These are phyloP conservation scores for Haematococcus sp. DNA, from an alignment of 139 green algal species.

Conservation along the genomic window DNA sequence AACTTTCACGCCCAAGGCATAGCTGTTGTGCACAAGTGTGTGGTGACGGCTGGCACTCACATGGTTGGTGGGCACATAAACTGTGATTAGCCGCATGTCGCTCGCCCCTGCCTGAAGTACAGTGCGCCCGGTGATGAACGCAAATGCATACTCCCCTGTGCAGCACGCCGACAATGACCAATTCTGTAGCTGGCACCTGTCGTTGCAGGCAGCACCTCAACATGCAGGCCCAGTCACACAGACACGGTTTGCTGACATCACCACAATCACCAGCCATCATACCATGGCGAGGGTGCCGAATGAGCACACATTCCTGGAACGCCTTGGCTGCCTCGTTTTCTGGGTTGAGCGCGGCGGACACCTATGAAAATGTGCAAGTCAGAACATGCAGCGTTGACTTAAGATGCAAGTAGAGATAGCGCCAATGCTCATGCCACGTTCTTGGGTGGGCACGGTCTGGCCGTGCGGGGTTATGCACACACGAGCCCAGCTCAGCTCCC, in stretches of 20 bases:
- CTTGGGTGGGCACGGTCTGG: neutral
- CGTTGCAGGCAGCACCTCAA: no score
- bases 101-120: conserved; percentile 58
- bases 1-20: no score
- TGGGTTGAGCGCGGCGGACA: conserved; percentile 72
- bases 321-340: conserved; percentile 72
- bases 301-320: conserved; percentile 90
- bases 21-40: no score
- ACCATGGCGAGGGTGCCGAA: conserved; percentile 73
- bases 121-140: conserved; percentile 89
- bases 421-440: neutral
- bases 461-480: neutral
- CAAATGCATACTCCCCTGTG: conserved; percentile 85
- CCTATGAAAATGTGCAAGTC: conserved; percentile 22
- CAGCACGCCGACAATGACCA: no score
- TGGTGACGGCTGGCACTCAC: no score
- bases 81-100: conserved; percentile 65
- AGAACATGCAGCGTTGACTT: neutral
- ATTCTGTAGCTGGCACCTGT: no score
- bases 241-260: no score
- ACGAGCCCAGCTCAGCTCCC: neutral
- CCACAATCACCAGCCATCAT: no score
- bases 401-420: neutral
- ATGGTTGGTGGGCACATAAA: conserved; percentile 95
- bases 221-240: no score